Percentiles rank a stretch among this genome's conserved stretches.
These are phyloP conservation scores for Fusarium papillatum DNA, from an alignment of 2,329 filamentous ascomycete genomes.

Conservation along the genomic window DNA sequence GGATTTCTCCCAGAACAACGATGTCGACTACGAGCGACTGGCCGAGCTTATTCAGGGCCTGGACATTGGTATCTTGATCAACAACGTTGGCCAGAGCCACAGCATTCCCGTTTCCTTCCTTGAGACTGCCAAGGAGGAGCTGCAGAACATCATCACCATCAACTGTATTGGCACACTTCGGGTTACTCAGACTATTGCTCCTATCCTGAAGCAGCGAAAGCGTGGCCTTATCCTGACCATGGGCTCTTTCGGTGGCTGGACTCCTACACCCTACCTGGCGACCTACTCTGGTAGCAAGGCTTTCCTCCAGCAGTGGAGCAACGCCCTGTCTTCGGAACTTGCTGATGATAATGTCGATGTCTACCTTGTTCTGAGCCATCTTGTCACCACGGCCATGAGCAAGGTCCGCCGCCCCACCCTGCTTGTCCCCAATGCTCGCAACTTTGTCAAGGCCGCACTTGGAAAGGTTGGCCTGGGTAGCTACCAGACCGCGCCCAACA, in stretches of 20 bases:
- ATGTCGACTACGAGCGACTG: constrained; percentile 84
- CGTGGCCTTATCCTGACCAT: constrained; percentile 94
- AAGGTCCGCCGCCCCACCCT: constrained; percentile 87
- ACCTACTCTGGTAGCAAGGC: constrained; percentile 99
- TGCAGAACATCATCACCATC: constrained; percentile 92
- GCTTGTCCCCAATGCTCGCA: constrained; percentile 84
- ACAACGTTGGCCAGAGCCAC: constrained; percentile 97
- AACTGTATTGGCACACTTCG: constrained; percentile 94
- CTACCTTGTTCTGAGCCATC: constrained; percentile 92
- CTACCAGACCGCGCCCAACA: constrained; percentile 84
- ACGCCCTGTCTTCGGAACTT: constrained; percentile 86
- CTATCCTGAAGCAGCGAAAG: constrained; percentile 87
- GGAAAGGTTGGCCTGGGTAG: constrained; percentile 86
- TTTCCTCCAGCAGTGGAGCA: constrained; percentile 97
- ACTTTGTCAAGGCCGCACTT: constrained; percentile 85
- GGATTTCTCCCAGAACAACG: constrained; percentile 88
- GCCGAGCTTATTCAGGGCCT: constrained; percentile 77
- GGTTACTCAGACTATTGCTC: constrained; percentile 87
- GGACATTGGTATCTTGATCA: constrained; percentile 90
- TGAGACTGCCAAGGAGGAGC: constrained; percentile 82
- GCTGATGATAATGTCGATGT: constrained; percentile 86
- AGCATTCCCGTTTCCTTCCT: constrained; percentile 92
- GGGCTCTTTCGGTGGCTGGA: constrained; percentile 95
- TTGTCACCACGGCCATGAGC: constrained; percentile 97
- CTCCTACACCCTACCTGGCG: constrained; percentile 91